phyloP scores from a whole-genome alignment of 2,329 filamentous ascomycete genomes.

The Gaeumannomyces sp. region DNA sequence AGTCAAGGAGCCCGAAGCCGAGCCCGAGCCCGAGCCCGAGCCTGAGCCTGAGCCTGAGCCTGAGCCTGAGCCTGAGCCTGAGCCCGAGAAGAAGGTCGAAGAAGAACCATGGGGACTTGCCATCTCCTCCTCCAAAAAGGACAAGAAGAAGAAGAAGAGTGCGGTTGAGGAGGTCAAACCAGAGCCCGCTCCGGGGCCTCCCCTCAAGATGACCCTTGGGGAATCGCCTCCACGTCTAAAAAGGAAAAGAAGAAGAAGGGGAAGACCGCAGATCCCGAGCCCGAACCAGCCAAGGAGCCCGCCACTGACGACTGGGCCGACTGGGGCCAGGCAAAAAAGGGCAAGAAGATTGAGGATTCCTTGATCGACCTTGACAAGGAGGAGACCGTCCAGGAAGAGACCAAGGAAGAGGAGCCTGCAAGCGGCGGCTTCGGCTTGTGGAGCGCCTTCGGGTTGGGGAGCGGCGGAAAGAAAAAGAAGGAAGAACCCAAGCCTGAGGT shows the following conservation, averaged over 20 bases:
- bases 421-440: neutral
- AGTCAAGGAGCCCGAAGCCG: constrained; percentile 14
- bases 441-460: neutral
- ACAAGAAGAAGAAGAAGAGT: constrained; percentile 33
- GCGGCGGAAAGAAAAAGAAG: constrained; percentile 2
- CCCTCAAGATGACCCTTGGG: constrained; percentile 13
- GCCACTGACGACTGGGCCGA: constrained; percentile 14
- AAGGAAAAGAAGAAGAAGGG: constrained; percentile 25
- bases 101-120: constrained; percentile 36
- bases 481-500: constrained; percentile 7
- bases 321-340: constrained; percentile 15
- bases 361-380: constrained; percentile 40
- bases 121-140: constrained; percentile 36
- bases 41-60: constrained; percentile 13
- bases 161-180: constrained; percentile 21
- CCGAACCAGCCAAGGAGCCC: constrained; percentile 19
- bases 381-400: constrained; percentile 19
- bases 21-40: constrained; percentile 12
- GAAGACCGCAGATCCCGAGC: constrained; percentile 17
- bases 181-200: constrained; percentile 3
- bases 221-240: constrained; percentile 8
- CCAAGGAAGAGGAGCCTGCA: constrained; percentile 31
- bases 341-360: constrained; percentile 27
- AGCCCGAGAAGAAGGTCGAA: constrained; percentile 15
- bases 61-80: constrained; percentile 11